Evolutionary conservation across 139 green algal genomes (phyloP), one percentile per base, ranked within the genome.

Genomic region (Volvox africanus): DNA sequence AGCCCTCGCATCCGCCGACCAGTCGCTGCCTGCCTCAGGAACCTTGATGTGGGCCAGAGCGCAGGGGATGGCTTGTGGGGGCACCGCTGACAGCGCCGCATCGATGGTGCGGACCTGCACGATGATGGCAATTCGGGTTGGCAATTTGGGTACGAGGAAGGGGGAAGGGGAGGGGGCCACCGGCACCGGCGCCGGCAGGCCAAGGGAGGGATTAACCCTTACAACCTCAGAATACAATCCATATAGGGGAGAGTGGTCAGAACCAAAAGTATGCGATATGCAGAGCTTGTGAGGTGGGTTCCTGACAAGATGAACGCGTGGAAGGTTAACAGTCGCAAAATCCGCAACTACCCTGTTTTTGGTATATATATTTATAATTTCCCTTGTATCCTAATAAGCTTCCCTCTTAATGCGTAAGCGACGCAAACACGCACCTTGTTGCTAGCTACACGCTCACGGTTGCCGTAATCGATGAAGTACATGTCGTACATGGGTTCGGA

Each of bases 391-490:
- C 44, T 55, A 9, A 55, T 9, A 55, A 55, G 44, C 5, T 5
- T 9, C 44, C 65, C 65, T 12, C n/a, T n/a, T n/a, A n/a, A 73
- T 28, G 65, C 65, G 16, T 16, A 73, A 24, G 65, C 5, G 44
- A 73, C 65, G 11, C 65, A 73, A 17, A 11, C 44, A 33, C 82
- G 77, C 78, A 89, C 89, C 33, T 87, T 77, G 17, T 96, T 16
- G 71, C 86, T 90, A 37, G 35, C 22, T 21, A 90, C 87, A 17
- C 37, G 79, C 89, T 98, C 96, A 69, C 79, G 89, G 93, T 99
- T 99, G 81, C 98, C 98, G 93, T 97, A 99, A 94, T 99, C 98
- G 6, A 99, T 93, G 93, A 99, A 99, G 82, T 95, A 97, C 28
- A 99, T 93, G 65, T 98, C 95, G 87, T 97, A 97, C 62, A 88